phyloP scores from a whole-genome alignment of 139 green algal genomes.

The Chlorella sp. region DNA sequence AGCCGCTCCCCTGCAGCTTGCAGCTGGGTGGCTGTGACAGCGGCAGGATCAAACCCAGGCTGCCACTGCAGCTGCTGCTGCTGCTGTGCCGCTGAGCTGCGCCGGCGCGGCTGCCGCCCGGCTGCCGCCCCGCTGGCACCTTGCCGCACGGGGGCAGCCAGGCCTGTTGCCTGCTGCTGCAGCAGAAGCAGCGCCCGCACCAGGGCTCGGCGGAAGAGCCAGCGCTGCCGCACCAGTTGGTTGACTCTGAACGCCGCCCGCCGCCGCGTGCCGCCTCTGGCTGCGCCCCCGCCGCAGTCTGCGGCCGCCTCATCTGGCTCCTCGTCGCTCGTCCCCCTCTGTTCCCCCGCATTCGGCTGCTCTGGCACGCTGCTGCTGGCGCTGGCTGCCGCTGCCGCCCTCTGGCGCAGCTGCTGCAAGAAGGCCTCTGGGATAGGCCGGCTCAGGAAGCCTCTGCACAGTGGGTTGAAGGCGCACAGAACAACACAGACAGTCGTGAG shows the following conservation, averaged over 20 bases:
- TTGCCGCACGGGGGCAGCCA: conserved; percentile 24
- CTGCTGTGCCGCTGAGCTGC: background rate
- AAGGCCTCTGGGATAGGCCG: conserved; percentile 22
- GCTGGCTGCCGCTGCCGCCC: background rate
- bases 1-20: background rate
- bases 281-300: background rate
- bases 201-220: conserved; percentile 51
- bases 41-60: background rate
- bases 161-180: conserved; percentile 5
- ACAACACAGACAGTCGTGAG: too few species aligned
- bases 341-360: background rate
- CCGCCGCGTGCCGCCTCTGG: background rate
- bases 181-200: conserved; percentile 36
- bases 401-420: background rate
- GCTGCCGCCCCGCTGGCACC: background rate
- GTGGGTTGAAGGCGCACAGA: background rate
- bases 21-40: conserved; percentile 1
- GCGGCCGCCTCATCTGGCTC: background rate
- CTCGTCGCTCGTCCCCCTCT: background rate
- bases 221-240: conserved; percentile 34
- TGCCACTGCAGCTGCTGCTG: conserved; percentile 11
- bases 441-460: conserved; percentile 16
- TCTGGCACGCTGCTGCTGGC: background rate
- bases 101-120: background rate
- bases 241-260: conserved; percentile 21